Conservation (phyloP, 139 green algal genomes). For the Haematococcus sp. region DNA sequence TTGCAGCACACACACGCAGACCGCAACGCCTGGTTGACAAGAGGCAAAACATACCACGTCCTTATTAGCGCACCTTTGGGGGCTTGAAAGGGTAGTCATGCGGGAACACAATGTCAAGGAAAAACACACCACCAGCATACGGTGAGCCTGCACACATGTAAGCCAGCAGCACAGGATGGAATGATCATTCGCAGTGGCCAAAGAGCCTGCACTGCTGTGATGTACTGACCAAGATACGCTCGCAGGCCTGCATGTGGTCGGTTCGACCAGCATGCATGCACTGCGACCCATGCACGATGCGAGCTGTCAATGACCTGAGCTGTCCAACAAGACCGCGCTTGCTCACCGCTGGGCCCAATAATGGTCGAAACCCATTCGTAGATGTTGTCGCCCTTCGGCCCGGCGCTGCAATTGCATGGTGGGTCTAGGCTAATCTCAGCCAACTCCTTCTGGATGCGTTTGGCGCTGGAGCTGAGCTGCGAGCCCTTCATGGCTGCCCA, state of each 20-base stretch:
- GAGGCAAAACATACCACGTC: too few species aligned
- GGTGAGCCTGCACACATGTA: conserved; percentile 66
- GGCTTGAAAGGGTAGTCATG: conserved; percentile 96
- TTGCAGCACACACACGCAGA: too few species aligned
- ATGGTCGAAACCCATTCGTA: conserved; percentile 97
- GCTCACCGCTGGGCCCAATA: conserved; percentile 76
- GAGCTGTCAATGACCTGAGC: too few species aligned
- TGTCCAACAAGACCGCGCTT: background rate
- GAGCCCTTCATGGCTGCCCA: conserved; percentile 36
- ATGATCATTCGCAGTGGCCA: too few species aligned
- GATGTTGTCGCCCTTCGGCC: conserved; percentile 97
- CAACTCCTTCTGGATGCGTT: conserved; percentile 77
- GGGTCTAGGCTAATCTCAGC: conserved; percentile 93
- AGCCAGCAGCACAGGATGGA: background rate
- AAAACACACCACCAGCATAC: conserved; percentile 91
- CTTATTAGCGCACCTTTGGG: too few species aligned
- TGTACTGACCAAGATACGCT: too few species aligned
- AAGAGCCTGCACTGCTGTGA: background rate
- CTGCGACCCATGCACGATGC: background rate
- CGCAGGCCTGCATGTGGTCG: background rate
- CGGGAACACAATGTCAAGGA: conserved; percentile 94
- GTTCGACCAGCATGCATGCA: background rate
- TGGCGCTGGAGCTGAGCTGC: conserved; percentile 38
- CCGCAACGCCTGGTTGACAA: too few species aligned
- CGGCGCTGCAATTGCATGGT: conserved; percentile 88